phyloP scores from a whole-genome alignment of 2,329 filamentous ascomycete species.

The Aspergillus pseudoviridinutans region DNA sequence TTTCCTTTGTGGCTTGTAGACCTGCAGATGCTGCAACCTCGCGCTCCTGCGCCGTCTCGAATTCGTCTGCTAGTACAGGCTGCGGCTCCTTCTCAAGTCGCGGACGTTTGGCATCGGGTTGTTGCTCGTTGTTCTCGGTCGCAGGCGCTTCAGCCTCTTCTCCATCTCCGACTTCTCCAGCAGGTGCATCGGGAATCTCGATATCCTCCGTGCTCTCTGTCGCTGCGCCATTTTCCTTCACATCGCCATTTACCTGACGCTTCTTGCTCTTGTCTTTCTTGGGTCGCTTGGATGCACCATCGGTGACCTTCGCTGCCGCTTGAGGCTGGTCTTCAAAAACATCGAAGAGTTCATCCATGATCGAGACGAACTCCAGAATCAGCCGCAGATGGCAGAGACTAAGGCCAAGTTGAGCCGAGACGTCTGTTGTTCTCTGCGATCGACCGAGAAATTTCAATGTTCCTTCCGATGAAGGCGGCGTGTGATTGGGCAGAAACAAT shows the following conservation, averaged over 20 bases:
- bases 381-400: slow-evolving; percentile 13
- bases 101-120: slow-evolving; percentile 45
- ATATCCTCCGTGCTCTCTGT: slow-evolving; percentile 30
- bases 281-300: slow-evolving; percentile 31
- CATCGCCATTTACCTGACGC: slow-evolving; percentile 75
- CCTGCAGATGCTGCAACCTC: slow-evolving; percentile 80
- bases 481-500: slow-evolving; percentile 14
- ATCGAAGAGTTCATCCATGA: slow-evolving; percentile 76
- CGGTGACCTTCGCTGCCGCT: slow-evolving; percentile 32
- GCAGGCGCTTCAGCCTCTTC: slow-evolving; percentile 14
- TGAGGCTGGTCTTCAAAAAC: slow-evolving; percentile 69
- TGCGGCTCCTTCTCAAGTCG: slow-evolving; percentile 60
- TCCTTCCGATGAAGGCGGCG: slow-evolving; percentile 23
- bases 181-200: slow-evolving; percentile 17
- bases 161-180: slow-evolving; percentile 12
- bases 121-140: slow-evolving; percentile 30
- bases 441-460: slow-evolving; percentile 33
- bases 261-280: slow-evolving; percentile 71
- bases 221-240: slow-evolving; percentile 51
- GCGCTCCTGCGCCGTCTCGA: slow-evolving; percentile 90
- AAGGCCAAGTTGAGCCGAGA: slow-evolving; percentile 11
- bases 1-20: slow-evolving; percentile 59
- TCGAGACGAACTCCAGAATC: slow-evolving; percentile 12
- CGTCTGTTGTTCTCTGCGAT: slow-evolving; percentile 11
- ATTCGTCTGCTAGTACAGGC: slow-evolving; percentile 85